Conservation (phyloP, 2,329 filamentous ascomycete genomes). For the Xylariales sp. region DNA sequence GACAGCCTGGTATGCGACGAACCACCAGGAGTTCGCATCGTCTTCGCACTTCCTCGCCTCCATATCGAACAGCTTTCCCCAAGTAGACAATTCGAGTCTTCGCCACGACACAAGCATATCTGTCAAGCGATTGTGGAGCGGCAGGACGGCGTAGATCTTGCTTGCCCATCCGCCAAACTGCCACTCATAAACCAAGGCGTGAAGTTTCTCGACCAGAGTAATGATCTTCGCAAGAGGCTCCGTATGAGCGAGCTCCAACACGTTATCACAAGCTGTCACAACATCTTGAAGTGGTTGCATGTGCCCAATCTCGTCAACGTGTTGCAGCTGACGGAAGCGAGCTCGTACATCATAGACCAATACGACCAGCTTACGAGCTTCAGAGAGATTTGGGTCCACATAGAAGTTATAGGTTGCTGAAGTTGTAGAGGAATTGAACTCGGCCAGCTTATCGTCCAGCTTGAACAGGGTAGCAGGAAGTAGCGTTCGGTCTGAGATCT, state of each 20-base stretch:
- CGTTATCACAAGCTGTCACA: slow-evolving; percentile 65
- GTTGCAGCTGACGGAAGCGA: slow-evolving; percentile 68
- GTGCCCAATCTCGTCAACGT: slow-evolving; percentile 60
- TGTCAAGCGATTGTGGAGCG: slow-evolving; percentile 73
- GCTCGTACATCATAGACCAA: slow-evolving; percentile 65
- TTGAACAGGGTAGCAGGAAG: slow-evolving; percentile 63
- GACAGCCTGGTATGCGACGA: slow-evolving; percentile 87
- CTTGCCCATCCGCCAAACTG: slow-evolving; percentile 82
- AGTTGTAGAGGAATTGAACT: slow-evolving; percentile 34
- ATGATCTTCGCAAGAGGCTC: slow-evolving; percentile 86
- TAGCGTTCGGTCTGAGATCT: slow-evolving; percentile 45
- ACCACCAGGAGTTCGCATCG: slow-evolving; percentile 90
- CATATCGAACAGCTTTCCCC: slow-evolving; percentile 82
- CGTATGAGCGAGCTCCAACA: slow-evolving; percentile 69
- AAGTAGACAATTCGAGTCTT: slow-evolving; percentile 84
- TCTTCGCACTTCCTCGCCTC: slow-evolving; percentile 72
- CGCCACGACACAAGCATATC: slow-evolving; percentile 83
- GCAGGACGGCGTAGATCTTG: slow-evolving; percentile 64
- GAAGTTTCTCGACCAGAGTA: slow-evolving; percentile 81
- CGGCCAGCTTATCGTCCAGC: slow-evolving; percentile 56
- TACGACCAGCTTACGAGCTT: slow-evolving; percentile 68
- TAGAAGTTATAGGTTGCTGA: slow-evolving; percentile 78
- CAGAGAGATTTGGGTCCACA: slow-evolving; percentile 68
- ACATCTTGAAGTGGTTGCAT: slow-evolving; percentile 79
- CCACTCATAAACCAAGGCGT: slow-evolving; percentile 87